Evolutionary conservation across 768 basidiomycete genomes (phyloP), one percentile per base, ranked within the genome.

Genomic region (Tephrocybe sp.): DNA sequence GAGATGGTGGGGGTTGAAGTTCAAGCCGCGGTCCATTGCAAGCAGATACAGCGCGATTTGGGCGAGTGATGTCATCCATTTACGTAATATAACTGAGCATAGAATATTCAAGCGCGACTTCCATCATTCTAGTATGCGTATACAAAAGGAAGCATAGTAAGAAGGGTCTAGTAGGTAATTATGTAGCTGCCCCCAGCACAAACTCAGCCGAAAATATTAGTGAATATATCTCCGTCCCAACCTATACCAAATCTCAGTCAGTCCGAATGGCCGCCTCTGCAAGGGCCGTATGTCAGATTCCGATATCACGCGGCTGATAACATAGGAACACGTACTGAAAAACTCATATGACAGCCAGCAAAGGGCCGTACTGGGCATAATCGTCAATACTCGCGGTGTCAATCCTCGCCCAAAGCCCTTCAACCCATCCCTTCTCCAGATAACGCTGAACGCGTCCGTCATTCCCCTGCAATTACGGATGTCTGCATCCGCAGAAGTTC

Each of bases 321-420:
- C 22, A 49, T 7, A 31, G 22, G 37, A 30, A 16, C 22, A 85
- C 94, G 73, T 66, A 96, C 94, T 97, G 80, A 97, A 97, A 73
- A 96, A 97, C 69, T 98, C 95, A 63, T 98, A 95, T 45, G 93
- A 95, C 65, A 95, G 74, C 97, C 96, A 99, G 69, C 91, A 96
- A 41, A 99, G 76, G 9, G 97, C 97, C 45, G 96, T 97, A 64
- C 91, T 94, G 5, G 97, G 97, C 85, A 98, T 91, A 60, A 89
- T 91, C 21, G 95, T 96, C 67, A 98, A 71, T 44, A 99, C 84
- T 38, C 97, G 82, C 6, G 97, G 97, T 45, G 92, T 79, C 60
- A 98, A 71, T 21, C 97, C 97, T 58, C 97, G 77, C 45, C 77
- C 74, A 61, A 98, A 92, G 0, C 97, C 97, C 62, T 75, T 87